phyloP scores from a whole-genome alignment of 2,329 filamentous ascomycete genomes.

The Diplodia corticola region DNA sequence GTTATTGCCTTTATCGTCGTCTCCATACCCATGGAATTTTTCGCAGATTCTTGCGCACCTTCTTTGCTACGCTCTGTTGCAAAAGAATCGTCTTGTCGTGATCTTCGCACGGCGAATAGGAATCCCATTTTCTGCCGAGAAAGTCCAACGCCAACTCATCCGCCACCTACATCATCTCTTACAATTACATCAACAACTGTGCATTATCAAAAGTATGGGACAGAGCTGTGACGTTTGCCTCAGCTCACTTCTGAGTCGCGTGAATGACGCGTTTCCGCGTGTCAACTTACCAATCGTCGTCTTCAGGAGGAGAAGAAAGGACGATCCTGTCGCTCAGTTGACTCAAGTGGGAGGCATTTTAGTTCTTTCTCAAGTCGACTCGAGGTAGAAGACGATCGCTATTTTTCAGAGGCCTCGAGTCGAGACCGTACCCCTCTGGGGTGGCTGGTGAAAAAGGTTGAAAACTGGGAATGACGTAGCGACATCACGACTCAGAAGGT shows the following conservation, averaged over 20 bases:
- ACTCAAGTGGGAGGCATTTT: not conserved
- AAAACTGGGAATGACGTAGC: not conserved
- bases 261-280: not conserved
- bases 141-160: not conserved
- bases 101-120: not conserved
- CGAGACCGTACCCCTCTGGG: not conserved
- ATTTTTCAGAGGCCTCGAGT: slow-evolving; percentile 4
- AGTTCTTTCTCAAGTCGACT: slow-evolving; percentile 6
- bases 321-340: not conserved
- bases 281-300: not conserved
- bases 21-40: not conserved
- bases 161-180: not conserved
- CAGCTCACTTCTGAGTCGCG: not conserved
- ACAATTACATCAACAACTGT: not conserved
- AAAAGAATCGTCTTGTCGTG: no score
- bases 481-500: slow-evolving; percentile 17
- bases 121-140: not conserved
- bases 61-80: not conserved
- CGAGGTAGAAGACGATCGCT: not conserved
- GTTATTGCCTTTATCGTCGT: no score
- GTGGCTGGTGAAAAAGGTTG: slow-evolving; percentile 5
- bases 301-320: no score
- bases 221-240: slow-evolving; percentile 5
- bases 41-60: not conserved
- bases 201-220: not conserved